Evolutionary conservation across 2,329 filamentous ascomycete genomes (phyloP), one percentile per base, ranked within the genome.

Genomic region (Dendryphion nanum): DNA sequence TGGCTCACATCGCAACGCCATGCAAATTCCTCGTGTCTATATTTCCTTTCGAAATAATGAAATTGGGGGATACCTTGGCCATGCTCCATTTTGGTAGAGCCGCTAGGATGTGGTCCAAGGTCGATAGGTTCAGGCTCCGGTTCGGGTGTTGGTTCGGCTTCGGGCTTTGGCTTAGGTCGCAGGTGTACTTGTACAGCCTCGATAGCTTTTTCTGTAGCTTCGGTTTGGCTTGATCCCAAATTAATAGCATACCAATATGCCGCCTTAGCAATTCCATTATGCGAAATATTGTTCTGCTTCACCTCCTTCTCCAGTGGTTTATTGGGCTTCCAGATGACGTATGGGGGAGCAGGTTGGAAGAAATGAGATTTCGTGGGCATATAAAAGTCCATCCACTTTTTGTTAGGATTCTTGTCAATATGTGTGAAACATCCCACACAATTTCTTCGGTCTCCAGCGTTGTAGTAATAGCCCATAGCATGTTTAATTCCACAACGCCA

Each of bases 1-100:
- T 61, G 58, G 16, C 44, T 51, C 12, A 50, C 33, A 21, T 61
- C 56, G 37, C 58, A 61, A 15, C 55, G 48, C 55, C 55, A 61
- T 4, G 56, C 53, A 21, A 31, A 28, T 4, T 51, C 35, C 2
- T 56, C 55, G 4, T 45, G 15, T 3, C 14, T 8, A 2, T 42
- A 18, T 21, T 21, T 29, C 28, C 42, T 39, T 4, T 45, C 17
- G 33, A 49, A 59, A 33, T 48, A 54, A 4, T 42, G 41, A 10
- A 46, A 31, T 1, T 41, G 21, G 2, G 57, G 56, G 1, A 61
- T 37, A 1, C 44, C 39, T 18, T 59, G 56, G 6, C 52, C 45
- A 19, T 54, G 53, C 31, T 61, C 53, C 55, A 59, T 55, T 7
- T 46, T 53, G 4, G 18, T 31, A 2, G 57, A 59, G 10, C 55